Evolutionary conservation across 305 asterid species (phyloP).

Genomic region (Fraxinus sp.): DNA sequence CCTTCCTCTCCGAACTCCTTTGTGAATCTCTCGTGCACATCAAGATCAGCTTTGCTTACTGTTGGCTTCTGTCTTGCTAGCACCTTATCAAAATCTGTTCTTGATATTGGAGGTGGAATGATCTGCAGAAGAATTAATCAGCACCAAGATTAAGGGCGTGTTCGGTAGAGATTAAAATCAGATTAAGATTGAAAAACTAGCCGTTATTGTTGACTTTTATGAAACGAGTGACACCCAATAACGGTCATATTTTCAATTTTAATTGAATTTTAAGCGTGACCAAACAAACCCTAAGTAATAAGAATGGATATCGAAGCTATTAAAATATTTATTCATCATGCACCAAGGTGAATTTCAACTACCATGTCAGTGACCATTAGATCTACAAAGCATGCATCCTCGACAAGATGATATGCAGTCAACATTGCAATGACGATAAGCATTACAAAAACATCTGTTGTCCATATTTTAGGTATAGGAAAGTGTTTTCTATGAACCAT

Average conservation of each 20-base stretch:
- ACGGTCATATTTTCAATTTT: too few relatives aligned
- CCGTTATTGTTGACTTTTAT: too few relatives aligned
- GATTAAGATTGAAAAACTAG: too few relatives aligned
- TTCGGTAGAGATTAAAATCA: too few relatives aligned
- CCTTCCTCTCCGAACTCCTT: slow-evolving; percentile 49
- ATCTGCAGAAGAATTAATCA: slow-evolving; percentile 48
- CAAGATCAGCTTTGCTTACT: slow-evolving; percentile 64
- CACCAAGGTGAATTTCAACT: not conserved
- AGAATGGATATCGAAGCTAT: not conserved
- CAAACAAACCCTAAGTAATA: not conserved
- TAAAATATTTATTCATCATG: not conserved
- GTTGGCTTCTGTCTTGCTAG: slow-evolving; percentile 87
- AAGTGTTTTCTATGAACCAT: not conserved
- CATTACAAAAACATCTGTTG: not conserved
- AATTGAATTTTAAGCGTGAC: too few relatives aligned
- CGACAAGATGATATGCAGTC: not conserved
- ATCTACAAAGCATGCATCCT: not conserved
- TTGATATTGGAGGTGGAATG: slow-evolving; percentile 85
- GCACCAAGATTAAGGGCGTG: not conserved
- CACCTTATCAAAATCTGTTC: slow-evolving; percentile 80
- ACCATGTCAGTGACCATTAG: not conserved
- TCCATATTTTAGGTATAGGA: not conserved
- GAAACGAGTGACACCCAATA: too few relatives aligned
- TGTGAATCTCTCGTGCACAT: slow-evolving; percentile 42
- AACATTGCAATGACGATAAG: not conserved